Percentiles rank a stretch among this genome's conserved stretches.
phyloP scores from a whole-genome alignment of 2,329 filamentous ascomycete genomes.

The Verruconis gallopava region DNA sequence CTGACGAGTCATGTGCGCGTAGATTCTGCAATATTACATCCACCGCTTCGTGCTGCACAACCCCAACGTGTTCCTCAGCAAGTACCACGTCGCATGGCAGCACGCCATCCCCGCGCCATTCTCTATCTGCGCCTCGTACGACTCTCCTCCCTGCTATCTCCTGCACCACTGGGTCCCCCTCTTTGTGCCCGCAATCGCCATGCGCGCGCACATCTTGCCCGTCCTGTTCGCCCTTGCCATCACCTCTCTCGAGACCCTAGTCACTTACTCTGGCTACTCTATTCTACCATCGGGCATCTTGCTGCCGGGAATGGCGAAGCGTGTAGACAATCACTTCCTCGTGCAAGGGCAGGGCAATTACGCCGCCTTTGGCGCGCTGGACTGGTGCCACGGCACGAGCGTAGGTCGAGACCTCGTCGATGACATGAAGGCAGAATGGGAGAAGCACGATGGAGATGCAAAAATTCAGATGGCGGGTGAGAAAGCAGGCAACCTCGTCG shows the following conservation, averaged over 20 bases:
- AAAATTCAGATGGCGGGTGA: background rate
- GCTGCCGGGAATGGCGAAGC: slow-evolving; percentile 9
- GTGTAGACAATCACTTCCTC: slow-evolving; percentile 9
- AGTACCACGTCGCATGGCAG: slow-evolving; percentile 6
- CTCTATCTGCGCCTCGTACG: slow-evolving; percentile 9
- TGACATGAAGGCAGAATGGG: slow-evolving; percentile 10
- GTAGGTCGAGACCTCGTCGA: slow-evolving; percentile 8
- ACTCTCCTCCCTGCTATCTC: slow-evolving; percentile 10
- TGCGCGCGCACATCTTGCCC: slow-evolving; percentile 23
- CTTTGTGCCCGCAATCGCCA: slow-evolving; percentile 20
- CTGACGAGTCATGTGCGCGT: slow-evolving; percentile 1
- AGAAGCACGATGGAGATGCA: slow-evolving; percentile 2
- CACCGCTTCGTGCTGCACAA: slow-evolving; percentile 61
- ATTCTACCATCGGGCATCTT: slow-evolving; percentile 7
- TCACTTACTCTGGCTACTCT: slow-evolving; percentile 10
- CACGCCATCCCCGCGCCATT: slow-evolving; percentile 8
- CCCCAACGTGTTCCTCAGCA: slow-evolving; percentile 18
- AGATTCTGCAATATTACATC: slow-evolving; percentile 57
- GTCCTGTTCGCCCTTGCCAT: slow-evolving; percentile 14
- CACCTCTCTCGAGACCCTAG: slow-evolving; percentile 7
- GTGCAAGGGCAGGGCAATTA: slow-evolving; percentile 9
- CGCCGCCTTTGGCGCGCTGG: slow-evolving; percentile 7
- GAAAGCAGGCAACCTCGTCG: slow-evolving; percentile 4
- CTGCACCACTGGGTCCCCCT: slow-evolving; percentile 11
- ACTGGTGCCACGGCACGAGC: slow-evolving; percentile 11